Evolutionary conservation across 73 alveolate species (phyloP).

Genomic region (Paramecium tetraurelia): DNA sequence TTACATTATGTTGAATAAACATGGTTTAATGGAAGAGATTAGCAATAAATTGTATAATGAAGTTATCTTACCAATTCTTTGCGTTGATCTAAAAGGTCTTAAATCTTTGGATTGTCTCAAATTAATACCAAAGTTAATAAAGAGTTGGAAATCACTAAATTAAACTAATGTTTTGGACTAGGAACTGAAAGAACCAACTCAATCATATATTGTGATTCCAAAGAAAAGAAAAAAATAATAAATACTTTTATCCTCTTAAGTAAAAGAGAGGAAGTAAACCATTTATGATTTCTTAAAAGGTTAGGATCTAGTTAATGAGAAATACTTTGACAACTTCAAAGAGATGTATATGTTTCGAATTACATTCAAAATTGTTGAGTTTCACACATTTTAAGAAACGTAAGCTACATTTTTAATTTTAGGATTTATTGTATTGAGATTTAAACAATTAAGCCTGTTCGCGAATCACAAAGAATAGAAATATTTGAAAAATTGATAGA

Average conservation of each 20-base stretch:
- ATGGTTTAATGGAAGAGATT: constrained; percentile 7
- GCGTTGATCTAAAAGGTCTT: background rate
- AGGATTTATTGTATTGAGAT: background rate
- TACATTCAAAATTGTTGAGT: background rate
- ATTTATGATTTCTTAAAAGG: background rate
- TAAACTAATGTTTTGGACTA: background rate
- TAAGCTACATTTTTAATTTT: background rate
- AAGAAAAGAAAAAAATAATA: background rate
- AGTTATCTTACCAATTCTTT: background rate
- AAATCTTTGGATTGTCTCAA: background rate
- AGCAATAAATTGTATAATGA: background rate
- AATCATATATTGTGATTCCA: background rate
- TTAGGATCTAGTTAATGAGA: background rate
- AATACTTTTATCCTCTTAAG: background rate
- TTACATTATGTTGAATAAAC: background rate
- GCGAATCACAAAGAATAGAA: background rate
- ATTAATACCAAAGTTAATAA: background rate
- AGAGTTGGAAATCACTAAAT: background rate
- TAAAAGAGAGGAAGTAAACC: background rate
- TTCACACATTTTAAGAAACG: background rate
- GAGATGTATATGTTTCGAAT: background rate
- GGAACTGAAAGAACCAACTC: background rate
- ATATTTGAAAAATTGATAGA: background rate
- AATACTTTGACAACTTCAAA: background rate
- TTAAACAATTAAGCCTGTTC: background rate